A percentile compares a stretch with the other conserved stretches of the same genome.
Evolutionary conservation across 139 green algal genomes (phyloP).

Genomic region (Ulvella scutata): DNA sequence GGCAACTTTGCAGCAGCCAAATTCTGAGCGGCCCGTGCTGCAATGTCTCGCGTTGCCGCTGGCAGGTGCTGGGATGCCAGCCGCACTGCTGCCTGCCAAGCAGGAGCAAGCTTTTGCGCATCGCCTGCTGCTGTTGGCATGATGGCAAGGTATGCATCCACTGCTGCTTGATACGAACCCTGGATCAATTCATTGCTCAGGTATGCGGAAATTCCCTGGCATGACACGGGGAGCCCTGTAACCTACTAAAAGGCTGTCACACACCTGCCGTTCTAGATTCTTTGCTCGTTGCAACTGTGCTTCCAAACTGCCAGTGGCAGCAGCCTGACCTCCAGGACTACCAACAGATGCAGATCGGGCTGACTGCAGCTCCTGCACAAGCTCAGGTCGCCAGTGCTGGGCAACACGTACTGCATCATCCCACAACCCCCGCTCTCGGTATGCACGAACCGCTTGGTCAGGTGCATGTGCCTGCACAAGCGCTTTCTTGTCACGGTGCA

Average conservation of each 20-base stretch:
- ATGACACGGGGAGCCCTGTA: no score
- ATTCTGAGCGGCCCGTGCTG: neutral
- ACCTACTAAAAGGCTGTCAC: no score
- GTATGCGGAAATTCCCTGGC: no score
- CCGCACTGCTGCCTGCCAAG: neutral
- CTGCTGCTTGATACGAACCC: neutral
- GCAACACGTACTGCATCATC: constrained; percentile 62
- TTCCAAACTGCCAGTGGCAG: no score
- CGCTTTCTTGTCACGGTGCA: neutral
- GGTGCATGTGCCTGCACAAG: constrained; percentile 38
- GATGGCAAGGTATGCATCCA: constrained; percentile 63
- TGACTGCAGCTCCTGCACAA: constrained; percentile 28
- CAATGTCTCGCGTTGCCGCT: neutral
- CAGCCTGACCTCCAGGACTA: neutral
- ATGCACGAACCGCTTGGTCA: constrained; percentile 37
- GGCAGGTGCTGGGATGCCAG: neutral
- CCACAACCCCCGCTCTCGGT: constrained; percentile 23
- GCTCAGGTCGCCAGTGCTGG: constrained; percentile 56
- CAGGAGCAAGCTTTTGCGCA: constrained; percentile 18
- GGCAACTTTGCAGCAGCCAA: neutral
- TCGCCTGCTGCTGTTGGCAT: constrained; percentile 22
- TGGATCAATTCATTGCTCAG: neutral
- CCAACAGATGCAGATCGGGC: constrained; percentile 7
- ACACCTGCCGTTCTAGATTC: constrained; percentile 26
- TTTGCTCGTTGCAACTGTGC: neutral